Percentiles rank a stretch among this genome's conserved stretches.
These are phyloP conservation scores for Tuber indicum DNA, from an alignment of 495 filamentous ascomycete genomes.

Conservation along the genomic window DNA sequence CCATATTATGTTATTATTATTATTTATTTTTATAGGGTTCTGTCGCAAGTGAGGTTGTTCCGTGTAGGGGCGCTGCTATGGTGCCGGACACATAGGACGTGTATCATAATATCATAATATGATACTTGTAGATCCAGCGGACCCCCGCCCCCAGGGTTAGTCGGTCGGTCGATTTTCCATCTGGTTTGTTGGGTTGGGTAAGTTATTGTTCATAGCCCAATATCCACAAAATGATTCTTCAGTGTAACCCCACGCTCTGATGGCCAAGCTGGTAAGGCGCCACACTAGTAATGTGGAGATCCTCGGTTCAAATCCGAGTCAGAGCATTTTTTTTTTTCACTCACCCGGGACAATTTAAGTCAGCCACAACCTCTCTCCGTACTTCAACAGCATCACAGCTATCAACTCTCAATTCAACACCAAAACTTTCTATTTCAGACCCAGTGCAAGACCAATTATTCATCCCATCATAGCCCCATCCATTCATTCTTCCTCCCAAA, in stretches of 20 bases:
- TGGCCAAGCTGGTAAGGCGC: constrained; percentile 21
- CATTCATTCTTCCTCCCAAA: neutral
- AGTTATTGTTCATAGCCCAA: too few species aligned
- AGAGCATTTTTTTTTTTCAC: constrained; percentile 5
- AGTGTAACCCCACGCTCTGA: neutral
- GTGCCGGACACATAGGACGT: too few species aligned
- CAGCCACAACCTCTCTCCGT: neutral
- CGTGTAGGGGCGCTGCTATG: too few species aligned
- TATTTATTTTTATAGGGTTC: too few species aligned
- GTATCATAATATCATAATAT: too few species aligned
- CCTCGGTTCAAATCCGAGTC: constrained; percentile 22
- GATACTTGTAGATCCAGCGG: too few species aligned
- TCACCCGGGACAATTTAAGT: neutral
- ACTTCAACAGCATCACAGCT: neutral
- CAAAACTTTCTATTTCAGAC: neutral
- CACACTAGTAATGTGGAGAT: constrained; percentile 22
- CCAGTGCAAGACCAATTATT: neutral
- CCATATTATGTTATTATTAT: too few species aligned
- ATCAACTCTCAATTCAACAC: neutral
- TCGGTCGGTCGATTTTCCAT: too few species aligned
- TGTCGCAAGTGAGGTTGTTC: too few species aligned
- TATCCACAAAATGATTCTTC: neutral
- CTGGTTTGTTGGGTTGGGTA: too few species aligned
- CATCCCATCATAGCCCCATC: neutral
- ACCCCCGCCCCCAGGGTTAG: too few species aligned